Percentiles rank a stretch among this genome's conserved stretches.
phyloP scores from a whole-genome alignment of 2,329 filamentous ascomycete species.

The Fusarium tanahbumbuense region DNA sequence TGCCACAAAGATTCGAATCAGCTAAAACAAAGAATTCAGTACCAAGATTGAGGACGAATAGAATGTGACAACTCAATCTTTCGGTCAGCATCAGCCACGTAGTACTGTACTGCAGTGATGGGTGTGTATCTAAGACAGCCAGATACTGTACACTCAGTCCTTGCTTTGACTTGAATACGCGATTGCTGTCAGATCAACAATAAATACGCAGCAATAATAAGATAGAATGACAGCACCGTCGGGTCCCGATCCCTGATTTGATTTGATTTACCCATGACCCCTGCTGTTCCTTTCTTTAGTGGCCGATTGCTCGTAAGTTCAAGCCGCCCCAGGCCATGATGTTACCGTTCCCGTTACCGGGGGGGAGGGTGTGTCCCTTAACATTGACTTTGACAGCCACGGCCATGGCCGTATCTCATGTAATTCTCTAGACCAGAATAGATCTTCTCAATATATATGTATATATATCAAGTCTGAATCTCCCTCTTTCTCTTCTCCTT shows the following conservation, averaged over 20 bases:
- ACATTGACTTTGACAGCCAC: constrained; percentile 14
- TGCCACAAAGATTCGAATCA: constrained; percentile 3
- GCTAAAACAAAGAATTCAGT: background rate
- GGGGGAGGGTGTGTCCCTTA: constrained; percentile 26
- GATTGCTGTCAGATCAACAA: constrained; percentile 6
- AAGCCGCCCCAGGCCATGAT: constrained; percentile 1
- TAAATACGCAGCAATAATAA: background rate
- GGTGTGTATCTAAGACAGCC: constrained; percentile 11
- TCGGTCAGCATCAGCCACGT: constrained; percentile 22
- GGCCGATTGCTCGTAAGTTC: constrained; percentile 24
- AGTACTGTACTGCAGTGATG: background rate
- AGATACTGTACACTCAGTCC: background rate
- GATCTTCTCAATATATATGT: constrained; percentile 18
- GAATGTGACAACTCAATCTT: constrained; percentile 8
- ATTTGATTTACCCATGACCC: constrained; percentile 21
- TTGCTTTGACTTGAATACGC: background rate
- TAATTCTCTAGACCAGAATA: background rate
- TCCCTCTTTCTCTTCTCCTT: constrained; percentile 8
- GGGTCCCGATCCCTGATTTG: constrained; percentile 38
- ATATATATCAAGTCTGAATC: constrained; percentile 30
- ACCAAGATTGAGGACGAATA: background rate
- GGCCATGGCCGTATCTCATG: constrained; percentile 19
- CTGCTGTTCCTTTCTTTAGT: constrained; percentile 13
- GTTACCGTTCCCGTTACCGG: background rate
- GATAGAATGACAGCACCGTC: background rate